Base-by-base conservation (phyloP, 371 early-diverging fungal genomes). In the Dichotomocladium elegans region DNA sequence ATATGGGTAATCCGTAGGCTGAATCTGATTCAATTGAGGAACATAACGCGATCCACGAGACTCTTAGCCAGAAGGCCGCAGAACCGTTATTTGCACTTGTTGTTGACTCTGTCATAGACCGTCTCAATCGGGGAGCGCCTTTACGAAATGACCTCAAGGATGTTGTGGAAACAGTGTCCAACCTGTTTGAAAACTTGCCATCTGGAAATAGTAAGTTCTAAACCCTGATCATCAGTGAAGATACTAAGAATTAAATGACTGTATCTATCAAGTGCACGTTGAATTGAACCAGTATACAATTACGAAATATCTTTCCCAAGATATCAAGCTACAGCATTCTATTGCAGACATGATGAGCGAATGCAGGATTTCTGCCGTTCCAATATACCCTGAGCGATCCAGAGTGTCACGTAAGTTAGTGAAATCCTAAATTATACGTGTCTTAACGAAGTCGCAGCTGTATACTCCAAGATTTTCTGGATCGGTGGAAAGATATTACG, bases 401-500 rank as follows among this genome's bases (percentile, higher is more conserved):
- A 37, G 35, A 28, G 21, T 33, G 12, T 48, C 49, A 12, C 35
- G 75, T 68, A 70, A 59, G 60, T 47, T 19, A 25, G n/a, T 3
- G 21, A 47, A 21, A 37, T 35, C 5, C 11, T 35, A 48, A 26
- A 14, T 24, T 51, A 24, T 19, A 27, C 28, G 19, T 14, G 24
- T 6, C 28, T 31, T 17, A 9, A 7, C 3, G 51, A n/a, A 10
- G 1, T 28, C 7, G 17, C 56, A 75, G 77, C 59, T 30, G 72
- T 77, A 7, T 70, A 65, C 29, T 66, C 49, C 30, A 60, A 70
- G 19, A 72, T 89, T 4, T 86, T 82, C 51, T 80, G 70, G 57
- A 74, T 88, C 21, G 72, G 78, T 47, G 90, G 88, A 17, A 83
- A 82, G 43, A 75, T 83, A 11, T 56, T 77, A 12, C 68, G 79